Conservation (phyloP, 805 yeast genomes). For the Schizosaccharomyces octosporus region DNA sequence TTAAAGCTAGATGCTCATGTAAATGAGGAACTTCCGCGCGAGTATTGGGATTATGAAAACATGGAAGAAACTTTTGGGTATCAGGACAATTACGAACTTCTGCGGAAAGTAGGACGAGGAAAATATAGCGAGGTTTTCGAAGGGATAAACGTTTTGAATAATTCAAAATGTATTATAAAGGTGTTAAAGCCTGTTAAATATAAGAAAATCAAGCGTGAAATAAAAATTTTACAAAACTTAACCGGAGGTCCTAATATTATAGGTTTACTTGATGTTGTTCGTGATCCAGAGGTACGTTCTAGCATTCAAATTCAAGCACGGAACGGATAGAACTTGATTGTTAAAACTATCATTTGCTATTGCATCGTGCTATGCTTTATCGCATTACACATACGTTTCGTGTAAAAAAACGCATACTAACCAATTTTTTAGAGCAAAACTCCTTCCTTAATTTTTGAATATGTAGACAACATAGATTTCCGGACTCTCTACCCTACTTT, state of each 20-base stretch:
- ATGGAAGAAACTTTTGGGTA: constrained; percentile 36
- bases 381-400: no score
- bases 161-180: constrained; percentile 52
- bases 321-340: no score
- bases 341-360: no score
- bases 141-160: constrained; percentile 46
- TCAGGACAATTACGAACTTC: constrained; percentile 43
- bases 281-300: constrained; percentile 32
- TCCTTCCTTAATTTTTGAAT: constrained; percentile 71
- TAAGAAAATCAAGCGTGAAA: constrained; percentile 76
- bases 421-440: constrained; percentile 24
- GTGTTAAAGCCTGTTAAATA: constrained; percentile 80
- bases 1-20: constrained; percentile 29
- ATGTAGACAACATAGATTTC: constrained; percentile 61
- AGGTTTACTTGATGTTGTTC: constrained; percentile 52
- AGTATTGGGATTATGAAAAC: constrained; percentile 73
- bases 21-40: constrained; percentile 37
- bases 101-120: constrained; percentile 71
- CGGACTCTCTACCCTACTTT: constrained; percentile 59
- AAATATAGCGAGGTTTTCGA: constrained; percentile 88
- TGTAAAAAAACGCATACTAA: background rate
- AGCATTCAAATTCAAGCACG: background rate
- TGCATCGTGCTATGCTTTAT: no score
- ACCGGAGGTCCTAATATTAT: constrained; percentile 68
- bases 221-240: constrained; percentile 62